A percentile compares a stretch with the other conserved stretches of the same genome.
These are phyloP conservation scores for Lactarius sp. DNA, from an alignment of 768 basidiomycete genomes.

Conservation along the genomic window DNA sequence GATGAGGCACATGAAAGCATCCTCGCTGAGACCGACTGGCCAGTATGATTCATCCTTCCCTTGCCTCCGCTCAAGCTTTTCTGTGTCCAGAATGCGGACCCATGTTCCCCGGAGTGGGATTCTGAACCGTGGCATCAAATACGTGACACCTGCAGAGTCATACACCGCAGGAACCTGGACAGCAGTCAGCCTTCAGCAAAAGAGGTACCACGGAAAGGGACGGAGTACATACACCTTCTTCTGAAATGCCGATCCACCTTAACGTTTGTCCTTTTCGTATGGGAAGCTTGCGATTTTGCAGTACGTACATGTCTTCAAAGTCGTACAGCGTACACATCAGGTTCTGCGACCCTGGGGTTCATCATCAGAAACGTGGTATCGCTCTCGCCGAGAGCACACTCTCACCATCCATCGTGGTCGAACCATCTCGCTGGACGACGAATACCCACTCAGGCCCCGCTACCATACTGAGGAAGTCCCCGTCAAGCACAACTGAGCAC, in stretches of 20 bases:
- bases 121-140: conserved; percentile 80
- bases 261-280: conserved; percentile 73
- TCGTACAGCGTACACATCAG: conserved; percentile 79
- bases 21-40: conserved; percentile 81
- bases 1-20: conserved; percentile 83
- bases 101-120: conserved; percentile 89
- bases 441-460: conserved; percentile 85
- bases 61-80: conserved; percentile 67
- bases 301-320: conserved; percentile 81
- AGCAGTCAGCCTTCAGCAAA: conserved; percentile 2
- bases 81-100: conserved; percentile 84
- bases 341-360: conserved; percentile 77
- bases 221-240: conserved; percentile 64
- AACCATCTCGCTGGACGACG: conserved; percentile 82
- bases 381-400: conserved; percentile 6
- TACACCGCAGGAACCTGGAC: conserved; percentile 82
- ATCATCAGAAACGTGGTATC: background rate
- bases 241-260: conserved; percentile 88
- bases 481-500: conserved; percentile 77
- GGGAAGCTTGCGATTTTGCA: conserved; percentile 81
- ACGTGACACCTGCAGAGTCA: conserved; percentile 79
- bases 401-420: conserved; percentile 93
- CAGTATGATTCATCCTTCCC: conserved; percentile 96
- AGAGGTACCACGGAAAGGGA: background rate
- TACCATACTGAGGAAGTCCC: conserved; percentile 89